Evolutionary conservation across 306 rosid genomes (phyloP).

Genomic region (Rosa multiflora): DNA sequence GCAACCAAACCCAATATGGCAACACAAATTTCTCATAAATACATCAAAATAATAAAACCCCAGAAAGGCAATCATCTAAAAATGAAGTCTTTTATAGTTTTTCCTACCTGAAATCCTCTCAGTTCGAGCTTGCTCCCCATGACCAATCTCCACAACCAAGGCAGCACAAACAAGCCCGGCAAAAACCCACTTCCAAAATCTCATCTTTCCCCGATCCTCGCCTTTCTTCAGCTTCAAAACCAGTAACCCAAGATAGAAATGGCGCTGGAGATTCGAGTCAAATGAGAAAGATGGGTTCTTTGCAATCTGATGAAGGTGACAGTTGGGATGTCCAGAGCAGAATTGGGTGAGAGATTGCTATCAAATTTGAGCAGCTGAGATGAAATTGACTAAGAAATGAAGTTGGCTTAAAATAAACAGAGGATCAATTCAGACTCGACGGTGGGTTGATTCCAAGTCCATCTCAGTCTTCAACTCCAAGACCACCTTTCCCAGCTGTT

Average conservation of each 20-base stretch:
- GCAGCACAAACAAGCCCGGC: slow-evolving; percentile 51
- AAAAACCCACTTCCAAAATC: slow-evolving; percentile 46
- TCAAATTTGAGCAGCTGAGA: slow-evolving; percentile 3
- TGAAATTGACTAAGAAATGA: not conserved
- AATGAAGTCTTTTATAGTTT: not conserved
- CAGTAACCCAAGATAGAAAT: slow-evolving; percentile 5
- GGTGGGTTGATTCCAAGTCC: slow-evolving; percentile 10
- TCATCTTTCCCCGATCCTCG: slow-evolving; percentile 31
- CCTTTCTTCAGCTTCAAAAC: slow-evolving; percentile 15
- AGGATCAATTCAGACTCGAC: not conserved
- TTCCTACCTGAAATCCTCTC: slow-evolving; percentile 88
- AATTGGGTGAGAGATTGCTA: not conserved
- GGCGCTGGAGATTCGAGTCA: not conserved
- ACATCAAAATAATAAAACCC: not conserved
- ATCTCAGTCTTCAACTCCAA: not conserved
- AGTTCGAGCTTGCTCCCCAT: slow-evolving; percentile 55
- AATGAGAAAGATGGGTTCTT: slow-evolving; percentile 7
- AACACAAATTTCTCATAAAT: slow-evolving; percentile 2
- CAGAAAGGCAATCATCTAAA: slow-evolving; percentile 13
- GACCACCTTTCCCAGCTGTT: slow-evolving; percentile 1
- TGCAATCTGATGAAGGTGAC: slow-evolving; percentile 5
- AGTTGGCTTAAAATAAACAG: not conserved
- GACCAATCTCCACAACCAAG: slow-evolving; percentile 40
- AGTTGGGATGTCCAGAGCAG: slow-evolving; percentile 6
- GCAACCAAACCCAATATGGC: slow-evolving; percentile 14